Evolutionary conservation across 208 protist genomes (phyloP).

Genomic region (Wallacemonas sp.): DNA sequence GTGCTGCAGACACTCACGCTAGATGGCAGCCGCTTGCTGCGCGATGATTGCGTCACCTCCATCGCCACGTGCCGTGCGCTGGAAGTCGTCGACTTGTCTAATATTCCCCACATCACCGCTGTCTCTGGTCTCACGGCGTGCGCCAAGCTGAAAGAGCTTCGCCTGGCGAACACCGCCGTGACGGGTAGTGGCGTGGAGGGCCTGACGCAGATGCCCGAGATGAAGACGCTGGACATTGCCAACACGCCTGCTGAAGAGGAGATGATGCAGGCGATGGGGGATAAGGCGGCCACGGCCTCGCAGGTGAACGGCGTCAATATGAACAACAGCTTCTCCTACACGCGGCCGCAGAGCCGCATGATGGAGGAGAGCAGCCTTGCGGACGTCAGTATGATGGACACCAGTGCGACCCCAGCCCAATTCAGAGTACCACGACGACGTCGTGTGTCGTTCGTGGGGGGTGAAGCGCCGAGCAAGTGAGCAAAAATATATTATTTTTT

Average conservation of each 20-base stretch:
- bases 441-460: slow-evolving; percentile 37
- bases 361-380: slow-evolving; percentile 19
- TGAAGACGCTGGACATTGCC: slow-evolving; percentile 45
- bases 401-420: slow-evolving; percentile 28
- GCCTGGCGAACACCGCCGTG: slow-evolving; percentile 43
- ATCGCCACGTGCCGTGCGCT: slow-evolving; percentile 21
- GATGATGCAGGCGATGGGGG: slow-evolving; percentile 10
- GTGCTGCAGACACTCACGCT: slow-evolving; percentile 34
- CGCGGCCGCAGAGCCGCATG: neutral
- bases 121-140: slow-evolving; percentile 40
- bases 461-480: slow-evolving; percentile 12
- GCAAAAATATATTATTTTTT: too few species aligned
- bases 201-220: slow-evolving; percentile 26
- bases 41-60: slow-evolving; percentile 13
- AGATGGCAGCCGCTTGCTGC: slow-evolving; percentile 38
- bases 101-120: slow-evolving; percentile 44
- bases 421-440: slow-evolving; percentile 47
- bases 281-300: slow-evolving; percentile 11
- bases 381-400: slow-evolving; percentile 39
- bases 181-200: slow-evolving; percentile 34
- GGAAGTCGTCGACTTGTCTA: slow-evolving; percentile 51
- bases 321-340: slow-evolving; percentile 8
- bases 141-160: slow-evolving; percentile 36
- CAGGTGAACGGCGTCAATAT: slow-evolving; percentile 13
- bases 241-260: slow-evolving; percentile 49